Evolutionary conservation across 2,329 filamentous ascomycete genomes (phyloP).

Genomic region (Westerdykella sp.): DNA sequence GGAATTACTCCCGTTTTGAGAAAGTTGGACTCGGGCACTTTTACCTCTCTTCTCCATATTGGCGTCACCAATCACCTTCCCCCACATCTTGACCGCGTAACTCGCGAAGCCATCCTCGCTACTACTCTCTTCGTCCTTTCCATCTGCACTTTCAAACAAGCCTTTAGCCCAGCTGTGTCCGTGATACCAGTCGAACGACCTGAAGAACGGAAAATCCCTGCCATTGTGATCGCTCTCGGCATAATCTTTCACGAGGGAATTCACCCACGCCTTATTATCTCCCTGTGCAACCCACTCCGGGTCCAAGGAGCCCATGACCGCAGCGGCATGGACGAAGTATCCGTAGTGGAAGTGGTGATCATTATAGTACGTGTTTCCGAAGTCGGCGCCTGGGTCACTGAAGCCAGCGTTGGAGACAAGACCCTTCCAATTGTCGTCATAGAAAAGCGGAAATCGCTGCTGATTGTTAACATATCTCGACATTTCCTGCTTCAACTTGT

Average conservation of each 20-base stretch:
- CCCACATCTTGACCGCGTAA: slow-evolving; percentile 94
- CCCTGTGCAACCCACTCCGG: slow-evolving; percentile 58
- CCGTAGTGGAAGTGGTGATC: slow-evolving; percentile 63
- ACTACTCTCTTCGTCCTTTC: slow-evolving; percentile 80
- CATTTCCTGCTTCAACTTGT: slow-evolving; percentile 44
- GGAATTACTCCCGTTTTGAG: too few species aligned
- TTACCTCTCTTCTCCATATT: slow-evolving; percentile 66
- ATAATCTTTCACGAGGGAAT: slow-evolving; percentile 74
- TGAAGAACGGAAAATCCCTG: slow-evolving; percentile 64
- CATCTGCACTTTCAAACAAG: slow-evolving; percentile 62
- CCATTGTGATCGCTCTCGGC: slow-evolving; percentile 70
- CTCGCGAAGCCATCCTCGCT: slow-evolving; percentile 85
- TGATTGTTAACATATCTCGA: slow-evolving; percentile 42
- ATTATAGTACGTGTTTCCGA: slow-evolving; percentile 78
- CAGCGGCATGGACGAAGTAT: slow-evolving; percentile 83
- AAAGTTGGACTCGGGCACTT: neutral
- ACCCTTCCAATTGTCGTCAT: slow-evolving; percentile 66
- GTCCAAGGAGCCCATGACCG: slow-evolving; percentile 75
- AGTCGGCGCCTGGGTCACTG: slow-evolving; percentile 66
- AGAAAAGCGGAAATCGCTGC: slow-evolving; percentile 47
- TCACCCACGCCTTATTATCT: slow-evolving; percentile 71
- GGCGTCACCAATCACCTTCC: slow-evolving; percentile 64
- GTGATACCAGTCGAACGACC: slow-evolving; percentile 89
- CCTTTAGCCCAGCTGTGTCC: slow-evolving; percentile 92
- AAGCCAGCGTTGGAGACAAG: slow-evolving; percentile 74